Evolutionary conservation across 495 filamentous ascomycete genomes (phyloP).

Genomic region (Neurospora terricola): DNA sequence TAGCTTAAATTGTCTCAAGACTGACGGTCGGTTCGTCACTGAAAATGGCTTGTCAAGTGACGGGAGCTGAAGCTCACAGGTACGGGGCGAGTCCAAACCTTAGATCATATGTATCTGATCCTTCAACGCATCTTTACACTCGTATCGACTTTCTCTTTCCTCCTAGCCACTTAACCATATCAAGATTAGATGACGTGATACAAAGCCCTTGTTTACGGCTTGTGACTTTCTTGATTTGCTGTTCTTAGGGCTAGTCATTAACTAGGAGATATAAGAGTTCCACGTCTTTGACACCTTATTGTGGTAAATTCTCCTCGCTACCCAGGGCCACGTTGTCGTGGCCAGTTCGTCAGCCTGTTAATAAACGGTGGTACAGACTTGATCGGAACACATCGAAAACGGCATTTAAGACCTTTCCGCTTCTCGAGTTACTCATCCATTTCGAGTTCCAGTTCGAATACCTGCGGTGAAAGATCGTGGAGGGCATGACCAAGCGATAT

Average conservation of each 20-base stretch:
- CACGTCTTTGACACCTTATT: neutral
- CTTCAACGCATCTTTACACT: conserved; percentile 5
- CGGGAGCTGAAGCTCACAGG: conserved; percentile 13
- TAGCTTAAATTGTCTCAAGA: conserved; percentile 1
- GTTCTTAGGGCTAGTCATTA: neutral
- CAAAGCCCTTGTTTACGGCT: conserved; percentile 6
- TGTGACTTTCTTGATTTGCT: conserved; percentile 7
- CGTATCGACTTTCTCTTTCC: conserved; percentile 20
- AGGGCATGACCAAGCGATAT: neutral
- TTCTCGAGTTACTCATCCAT: neutral
- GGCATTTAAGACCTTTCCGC: neutral
- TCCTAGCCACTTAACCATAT: conserved; percentile 7
- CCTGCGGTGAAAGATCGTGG: neutral
- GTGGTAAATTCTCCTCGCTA: neutral
- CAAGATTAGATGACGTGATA: conserved; percentile 22
- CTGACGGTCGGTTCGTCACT: neutral
- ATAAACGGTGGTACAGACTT: neutral
- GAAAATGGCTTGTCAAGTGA: conserved; percentile 20
- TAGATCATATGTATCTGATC: conserved; percentile 3
- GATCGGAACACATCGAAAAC: neutral
- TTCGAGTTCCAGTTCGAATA: neutral
- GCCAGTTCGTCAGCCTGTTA: neutral
- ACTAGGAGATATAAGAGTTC: neutral
- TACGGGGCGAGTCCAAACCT: conserved; percentile 10
- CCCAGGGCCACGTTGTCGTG: neutral